Base-by-base conservation (phyloP, 2,329 filamentous ascomycete genomes). In the Cadophora sp. region DNA sequence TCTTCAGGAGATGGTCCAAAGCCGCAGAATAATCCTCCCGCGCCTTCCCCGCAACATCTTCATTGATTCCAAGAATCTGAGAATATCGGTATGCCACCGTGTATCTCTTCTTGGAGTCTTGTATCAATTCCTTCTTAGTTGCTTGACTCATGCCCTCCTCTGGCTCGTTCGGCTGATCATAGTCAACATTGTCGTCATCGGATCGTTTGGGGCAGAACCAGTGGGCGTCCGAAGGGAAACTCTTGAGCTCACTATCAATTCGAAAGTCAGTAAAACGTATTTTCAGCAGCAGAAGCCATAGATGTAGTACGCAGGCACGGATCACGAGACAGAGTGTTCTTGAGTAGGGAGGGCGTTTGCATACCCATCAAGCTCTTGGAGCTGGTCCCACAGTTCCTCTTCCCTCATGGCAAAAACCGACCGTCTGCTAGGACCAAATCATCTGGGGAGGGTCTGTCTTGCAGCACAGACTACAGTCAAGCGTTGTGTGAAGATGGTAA, bases 41-140 rank as follows among this genome's bases (percentile, higher is more conserved):
- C 79, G 90, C 86, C 68, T 84, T 82, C 8, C 73, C 86, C 3
- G 87, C 86, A 62, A 87, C 84, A 59, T 88, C 86, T 60, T 86
- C 83, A 65, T 85, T 86, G 69, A 92, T 88, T 22, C 90, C 91
- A 65, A 93, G 83, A 16, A 94, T 86, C 51, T 92, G 83, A 70
- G 90, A 89, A 68, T 88, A 91, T 76, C 87, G 88, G 71, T 92
- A 88, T 62, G 90, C 89, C 37, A 87, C 83, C 69, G 89, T 83
- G 68, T 89, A 82, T 37, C 91, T 85, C 9, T 79, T 76, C 40
- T 84, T 82, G 16, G 85, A 86, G 66, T 89, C 83, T 62, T 84
- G 75, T 24, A 92, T 86, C 8, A 86, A 81, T 51, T 80, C 75
- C 60, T 81, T 77, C 75, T 88, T 89, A 71, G 86, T 83, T 9